Base-by-base conservation (phyloP, 2,329 filamentous ascomycete genomes). In the Colletotrichum australisinense region DNA sequence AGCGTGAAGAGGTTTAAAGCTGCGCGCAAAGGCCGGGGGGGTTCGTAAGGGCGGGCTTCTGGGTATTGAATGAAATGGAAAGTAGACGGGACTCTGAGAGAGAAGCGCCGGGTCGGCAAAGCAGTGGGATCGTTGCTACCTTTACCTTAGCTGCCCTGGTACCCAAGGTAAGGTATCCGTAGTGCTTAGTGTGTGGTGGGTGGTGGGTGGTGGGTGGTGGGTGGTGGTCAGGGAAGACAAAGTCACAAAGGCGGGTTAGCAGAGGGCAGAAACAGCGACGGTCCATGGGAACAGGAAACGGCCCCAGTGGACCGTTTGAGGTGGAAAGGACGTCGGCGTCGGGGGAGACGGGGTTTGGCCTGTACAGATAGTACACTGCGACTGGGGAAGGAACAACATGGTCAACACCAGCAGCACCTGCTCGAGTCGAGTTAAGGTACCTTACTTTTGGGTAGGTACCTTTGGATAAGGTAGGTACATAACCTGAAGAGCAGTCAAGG, bases 111-210 rank as follows among this genome's bases (percentile, higher is more conserved):
- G 53, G 59, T 46, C 38, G 66, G 53, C 42, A 64, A 12, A 73
- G 66, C 67, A 24, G 63, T 42, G 49, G 63, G 55, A 64, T 28
- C 69, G 70, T 64, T 58, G n/a, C 26, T 55, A 14, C 22, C 58
- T 42, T 7, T 42, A 42, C 38, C 38, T 42, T 16, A 6, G 14
- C 38, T 16, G 38, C 38, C 38, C 38, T 42, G 38, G 38, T 42
- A 19, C 14, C 11, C 12, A 38, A 38, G 35, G 35, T 38, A 38
- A 38, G 35, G 35, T 38, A 38, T 16, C 35, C 32, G 32, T 35
- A 35, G 32, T 35, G 32, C 11, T 11, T 16, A 38, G 35, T 38
- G 35, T 16, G 35, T 14, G 35, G 53, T 46, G 53, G 59, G 65
- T 12, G 35, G 35, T 46, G 53, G 59, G 65, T 12, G 35, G 35